Conservation (phyloP, 1,139 yeast genomes). For the Hansenula lynferdii region DNA sequence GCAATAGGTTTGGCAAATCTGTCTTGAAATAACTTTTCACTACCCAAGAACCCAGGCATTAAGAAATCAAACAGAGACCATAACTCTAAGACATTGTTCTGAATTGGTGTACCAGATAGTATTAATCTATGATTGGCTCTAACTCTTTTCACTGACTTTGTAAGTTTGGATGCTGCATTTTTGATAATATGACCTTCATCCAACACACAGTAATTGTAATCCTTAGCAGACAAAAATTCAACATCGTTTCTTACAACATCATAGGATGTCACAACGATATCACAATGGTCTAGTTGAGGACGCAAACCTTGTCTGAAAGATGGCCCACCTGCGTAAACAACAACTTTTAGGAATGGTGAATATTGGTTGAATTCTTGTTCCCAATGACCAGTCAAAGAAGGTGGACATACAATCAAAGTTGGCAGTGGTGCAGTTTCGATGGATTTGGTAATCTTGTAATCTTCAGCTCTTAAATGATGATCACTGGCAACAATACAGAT, state of each 20-base stretch:
- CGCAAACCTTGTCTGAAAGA: constrained; percentile 59
- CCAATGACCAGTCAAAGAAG: constrained; percentile 98
- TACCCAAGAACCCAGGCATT: constrained; percentile 98
- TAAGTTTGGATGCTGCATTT: constrained; percentile 82
- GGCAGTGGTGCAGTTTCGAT: constrained; percentile 77
- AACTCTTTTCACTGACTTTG: constrained; percentile 80
- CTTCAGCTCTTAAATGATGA: constrained; percentile 79
- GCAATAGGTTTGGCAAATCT: constrained; percentile 97
- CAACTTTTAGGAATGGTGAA: constrained; percentile 79
- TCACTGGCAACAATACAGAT: constrained; percentile 97
- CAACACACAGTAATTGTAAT: constrained; percentile 89
- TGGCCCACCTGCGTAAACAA: constrained; percentile 94
- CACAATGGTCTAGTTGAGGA: constrained; percentile 49
- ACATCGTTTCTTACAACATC: constrained; percentile 95
- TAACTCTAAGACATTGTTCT: constrained; percentile 90
- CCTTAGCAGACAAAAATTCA: constrained; percentile 51
- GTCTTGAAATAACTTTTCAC: constrained; percentile 91
- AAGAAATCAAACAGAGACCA: constrained; percentile 97
- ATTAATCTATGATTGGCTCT: constrained; percentile 87
- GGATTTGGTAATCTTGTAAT: constrained; percentile 52
- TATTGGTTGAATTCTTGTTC: constrained; percentile 90
- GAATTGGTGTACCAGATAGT: constrained; percentile 96
- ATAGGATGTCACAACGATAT: constrained; percentile 90
- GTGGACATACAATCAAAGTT: constrained; percentile 89
- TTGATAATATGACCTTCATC: constrained; percentile 99